Evolutionary conservation across 2,329 filamentous ascomycete genomes (phyloP), one percentile per base, ranked within the genome.

Genomic region (Didymella sp.): DNA sequence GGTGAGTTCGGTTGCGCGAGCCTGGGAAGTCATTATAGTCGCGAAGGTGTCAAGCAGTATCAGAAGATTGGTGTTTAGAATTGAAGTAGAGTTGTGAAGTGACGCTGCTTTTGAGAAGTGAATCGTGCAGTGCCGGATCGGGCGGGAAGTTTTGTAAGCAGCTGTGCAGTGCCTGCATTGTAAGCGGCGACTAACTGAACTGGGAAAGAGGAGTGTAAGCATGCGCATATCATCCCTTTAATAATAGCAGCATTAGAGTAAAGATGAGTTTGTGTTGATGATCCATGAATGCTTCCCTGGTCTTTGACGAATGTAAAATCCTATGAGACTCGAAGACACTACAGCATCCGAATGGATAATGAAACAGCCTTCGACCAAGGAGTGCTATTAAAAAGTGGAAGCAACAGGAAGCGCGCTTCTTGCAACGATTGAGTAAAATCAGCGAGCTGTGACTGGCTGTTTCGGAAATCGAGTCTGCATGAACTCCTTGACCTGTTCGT

Each of bases 401-500:
- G 31, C 31, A 3, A 35, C 31, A 17, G 31, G 31, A 35, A 17
- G n/a, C n/a, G 3, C 31, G n/a, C 31, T 35, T n/a, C 5, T 35
- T 6, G 15, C 11, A 22, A 8, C 6, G 13, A 13, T 21, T 1
- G 4, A 24, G 3, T 1, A 15, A 7, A 1, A 15, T 41, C 21
- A 41, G 2, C 22, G 21, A 2, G 13, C 21, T n/a, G 38, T n/a
- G 6, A 22, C 7, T 25, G 13, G 21, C 12, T 25, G 21, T 6
- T 41, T 41, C 2, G 38, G 38, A 25, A 41, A 41, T 8, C 22
- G 12, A n/a, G 38, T 73, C 56, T 49, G 58, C 47, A 67, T 75
- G 52, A 66, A 77, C 31, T 72, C 65, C 51, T 63, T 72, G 17
- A 78, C 76, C 46, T 75, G 69, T 25, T 63, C 62, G 38, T 76